These are phyloP conservation scores for Fusarium liriodendri DNA, from an alignment of 2,329 filamentous ascomycete genomes.

Conservation along the genomic window DNA sequence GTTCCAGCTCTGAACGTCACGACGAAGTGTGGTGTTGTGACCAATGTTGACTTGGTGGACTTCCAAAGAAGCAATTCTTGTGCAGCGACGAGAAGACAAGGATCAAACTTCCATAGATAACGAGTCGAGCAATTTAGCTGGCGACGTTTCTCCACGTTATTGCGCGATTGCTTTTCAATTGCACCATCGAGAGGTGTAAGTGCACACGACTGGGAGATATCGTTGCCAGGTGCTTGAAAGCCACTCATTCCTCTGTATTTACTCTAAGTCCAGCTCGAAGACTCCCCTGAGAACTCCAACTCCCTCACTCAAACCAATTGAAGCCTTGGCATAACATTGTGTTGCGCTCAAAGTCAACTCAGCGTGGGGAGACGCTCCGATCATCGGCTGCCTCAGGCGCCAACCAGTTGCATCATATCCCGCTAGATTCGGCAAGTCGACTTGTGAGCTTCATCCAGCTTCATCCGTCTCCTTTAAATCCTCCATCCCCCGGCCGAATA, in stretches of 20 bases:
- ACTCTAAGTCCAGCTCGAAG: not conserved
- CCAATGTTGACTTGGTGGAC: not conserved
- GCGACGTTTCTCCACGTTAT: constrained; percentile 29
- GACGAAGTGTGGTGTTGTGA: not conserved
- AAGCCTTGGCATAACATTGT: not conserved
- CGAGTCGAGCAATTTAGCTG: not conserved
- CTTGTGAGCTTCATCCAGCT: constrained; percentile 31
- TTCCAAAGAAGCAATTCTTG: not conserved
- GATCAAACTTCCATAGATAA: not conserved
- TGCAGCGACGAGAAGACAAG: not conserved
- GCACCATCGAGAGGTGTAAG: constrained; percentile 19
- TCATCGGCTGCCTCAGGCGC: constrained; percentile 44
- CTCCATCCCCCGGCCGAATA: not conserved
- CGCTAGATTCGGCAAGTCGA: constrained; percentile 33
- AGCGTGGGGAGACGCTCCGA: constrained; percentile 29
- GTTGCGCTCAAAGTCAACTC: not conserved
- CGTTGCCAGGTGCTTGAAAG: not conserved
- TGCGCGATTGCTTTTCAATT: constrained; percentile 29
- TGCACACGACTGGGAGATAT: not conserved
- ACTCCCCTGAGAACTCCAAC: not conserved
- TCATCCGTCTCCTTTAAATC: constrained; percentile 26
- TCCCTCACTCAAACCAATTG: not conserved
- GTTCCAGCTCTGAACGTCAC: not conserved
- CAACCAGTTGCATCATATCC: constrained; percentile 44
- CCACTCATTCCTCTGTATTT: not conserved